Percentiles rank a stretch among this genome's conserved stretches.
Evolutionary conservation across 352 stramenopile genomes (phyloP).

Genomic region (Globisporangium canariense): DNA sequence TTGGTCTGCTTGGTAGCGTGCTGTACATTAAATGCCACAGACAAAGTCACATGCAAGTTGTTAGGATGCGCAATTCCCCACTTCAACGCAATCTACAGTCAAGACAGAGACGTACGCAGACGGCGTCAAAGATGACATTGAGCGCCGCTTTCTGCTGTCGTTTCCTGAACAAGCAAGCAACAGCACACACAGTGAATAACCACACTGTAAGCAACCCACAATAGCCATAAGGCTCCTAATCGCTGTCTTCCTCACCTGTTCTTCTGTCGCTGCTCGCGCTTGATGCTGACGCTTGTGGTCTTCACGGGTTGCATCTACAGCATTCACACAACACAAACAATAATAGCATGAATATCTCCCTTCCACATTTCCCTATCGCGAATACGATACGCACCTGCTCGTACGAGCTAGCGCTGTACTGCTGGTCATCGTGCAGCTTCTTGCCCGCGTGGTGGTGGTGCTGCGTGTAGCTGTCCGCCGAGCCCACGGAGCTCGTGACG

Average conservation of each 20-base stretch:
- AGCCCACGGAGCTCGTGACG: slow-evolving; percentile 8
- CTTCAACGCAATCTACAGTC: neutral
- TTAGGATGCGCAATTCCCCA: neutral
- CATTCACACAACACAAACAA: neutral
- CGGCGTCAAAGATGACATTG: slow-evolving; percentile 6
- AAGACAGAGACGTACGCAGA: neutral
- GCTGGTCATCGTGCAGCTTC: slow-evolving; percentile 1
- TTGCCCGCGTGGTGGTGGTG: neutral
- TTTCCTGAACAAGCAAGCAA: slow-evolving; percentile 2
- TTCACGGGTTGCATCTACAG: slow-evolving; percentile 1
- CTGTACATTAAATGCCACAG: neutral
- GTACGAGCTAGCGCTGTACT: neutral
- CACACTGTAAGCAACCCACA: neutral
- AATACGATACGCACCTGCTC: neutral
- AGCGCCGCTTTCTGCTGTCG: slow-evolving; percentile 17
- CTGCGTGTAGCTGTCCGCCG: neutral
- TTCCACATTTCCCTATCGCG: neutral
- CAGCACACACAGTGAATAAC: neutral
- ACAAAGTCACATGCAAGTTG: neutral
- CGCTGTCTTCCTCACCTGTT: neutral
- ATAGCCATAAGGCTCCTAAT: neutral
- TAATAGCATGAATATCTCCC: neutral
- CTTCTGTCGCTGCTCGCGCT: slow-evolving; percentile 1
- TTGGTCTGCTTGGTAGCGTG: slow-evolving; percentile 1
- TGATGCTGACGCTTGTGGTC: slow-evolving; percentile 4